Evolutionary conservation across 1,284 basidiomycete species (phyloP), one percentile per base, ranked within the genome.

Genomic region (Ustilago cynodontis): DNA sequence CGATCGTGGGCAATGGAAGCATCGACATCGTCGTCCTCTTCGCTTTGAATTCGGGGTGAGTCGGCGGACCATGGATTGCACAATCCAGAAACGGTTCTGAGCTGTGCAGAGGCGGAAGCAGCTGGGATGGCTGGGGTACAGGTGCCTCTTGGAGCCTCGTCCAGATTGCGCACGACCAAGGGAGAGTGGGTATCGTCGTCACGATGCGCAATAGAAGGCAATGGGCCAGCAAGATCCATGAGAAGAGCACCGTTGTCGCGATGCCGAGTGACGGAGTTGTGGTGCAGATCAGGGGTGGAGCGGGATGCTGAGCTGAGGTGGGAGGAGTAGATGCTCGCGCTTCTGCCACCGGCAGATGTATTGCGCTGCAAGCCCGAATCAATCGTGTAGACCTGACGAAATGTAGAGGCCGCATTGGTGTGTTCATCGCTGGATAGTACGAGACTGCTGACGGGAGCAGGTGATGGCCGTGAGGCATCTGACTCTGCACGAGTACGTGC

Each of bases 131-230:
- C 56, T 6, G 77, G 77, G 18, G 79, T 79, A 43, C 54, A 71
- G 24, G 70, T 61, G 28, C 74, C 79, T 28, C 70, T 50, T 1
- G 79, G 77, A n/a, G 74, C 77, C 20, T 74, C 69, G 59, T 79
- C 77, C n/a, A 81, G 62, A 37, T 79, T 81, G 49, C 79, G 65
- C 18, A 81, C 70, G 45, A 77, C 47, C 14, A 78, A 59, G 10
- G 75, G 67, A 8, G 67, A 54, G 10, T 29, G 33, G 14, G 45
- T 29, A 7, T 43, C 37, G 14, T 29, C 22, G 14, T 39, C 26
- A 20, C 52, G 59, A 18, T 60, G 45, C 26, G 75, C 58, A 29
- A 72, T 69, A 20, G 71, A 63, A 3, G 70, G 51, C 26, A 71
- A 20, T 3, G 67, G 67, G 18, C 47, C 59, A 26, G 33, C 41